Percentiles rank a stretch among this genome's conserved stretches.
Conservation (phyloP, 1,139 yeast genomes). For the Blastobotrys arbuscula region DNA sequence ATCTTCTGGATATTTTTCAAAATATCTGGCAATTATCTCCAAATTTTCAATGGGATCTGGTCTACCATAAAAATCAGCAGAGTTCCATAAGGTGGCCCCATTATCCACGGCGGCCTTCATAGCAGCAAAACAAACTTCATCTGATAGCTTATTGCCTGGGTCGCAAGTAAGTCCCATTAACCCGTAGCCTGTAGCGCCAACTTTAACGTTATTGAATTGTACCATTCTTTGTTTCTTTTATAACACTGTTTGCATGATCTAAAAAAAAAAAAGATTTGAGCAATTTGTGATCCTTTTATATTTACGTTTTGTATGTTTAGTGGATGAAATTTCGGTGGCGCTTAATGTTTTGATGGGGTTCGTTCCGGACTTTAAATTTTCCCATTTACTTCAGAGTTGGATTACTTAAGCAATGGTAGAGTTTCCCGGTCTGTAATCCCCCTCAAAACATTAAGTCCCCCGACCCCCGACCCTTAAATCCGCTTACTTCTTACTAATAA, state of each 20-base stretch:
- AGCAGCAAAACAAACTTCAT: constrained; percentile 43
- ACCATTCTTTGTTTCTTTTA: constrained; percentile 2
- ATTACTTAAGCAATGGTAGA: too few relatives aligned
- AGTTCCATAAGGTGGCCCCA: constrained; percentile 57
- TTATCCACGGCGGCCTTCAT: constrained; percentile 45
- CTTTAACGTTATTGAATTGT: constrained; percentile 1
- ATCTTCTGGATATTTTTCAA: constrained; percentile 49
- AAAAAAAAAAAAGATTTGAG: background rate
- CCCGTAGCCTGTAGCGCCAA: constrained; percentile 46
- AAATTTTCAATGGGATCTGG: constrained; percentile 44
- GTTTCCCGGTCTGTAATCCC: too few relatives aligned
- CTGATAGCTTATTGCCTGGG: constrained; percentile 40
- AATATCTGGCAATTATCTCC: constrained; percentile 51
- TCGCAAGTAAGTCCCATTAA: constrained; percentile 60
- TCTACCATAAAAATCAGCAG: constrained; percentile 75
- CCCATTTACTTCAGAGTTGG: too few relatives aligned
- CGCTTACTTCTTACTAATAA: too few relatives aligned
- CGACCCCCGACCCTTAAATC: too few relatives aligned
- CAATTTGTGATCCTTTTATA: too few relatives aligned
- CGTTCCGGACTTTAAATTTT: too few relatives aligned
- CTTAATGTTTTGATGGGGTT: too few relatives aligned
- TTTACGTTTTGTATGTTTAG: too few relatives aligned
- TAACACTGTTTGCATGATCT: background rate
- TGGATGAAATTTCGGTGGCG: too few relatives aligned
- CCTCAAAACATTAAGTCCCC: too few relatives aligned